phyloP scores from a whole-genome alignment of 1,284 basidiomycete species.

The Baeospora myosura region DNA sequence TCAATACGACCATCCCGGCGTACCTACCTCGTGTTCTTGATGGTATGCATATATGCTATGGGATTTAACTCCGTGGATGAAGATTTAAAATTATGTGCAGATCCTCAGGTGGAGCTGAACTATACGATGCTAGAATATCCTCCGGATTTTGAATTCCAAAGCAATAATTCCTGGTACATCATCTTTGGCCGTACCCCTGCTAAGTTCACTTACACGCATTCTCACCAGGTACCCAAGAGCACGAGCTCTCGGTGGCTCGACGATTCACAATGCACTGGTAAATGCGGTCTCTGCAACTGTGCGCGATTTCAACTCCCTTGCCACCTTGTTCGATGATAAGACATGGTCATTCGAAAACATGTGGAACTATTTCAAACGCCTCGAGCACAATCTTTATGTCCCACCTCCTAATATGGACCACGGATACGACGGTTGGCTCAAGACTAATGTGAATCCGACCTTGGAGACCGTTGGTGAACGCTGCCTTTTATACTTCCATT shows the following conservation, averaged over 20 bases:
- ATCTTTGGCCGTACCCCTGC: not conserved
- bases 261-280: slow-evolving; percentile 20
- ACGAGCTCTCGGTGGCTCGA: slow-evolving; percentile 17
- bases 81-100: no score
- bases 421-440: slow-evolving; percentile 20
- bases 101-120: slow-evolving; percentile 15
- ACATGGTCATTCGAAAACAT: slow-evolving; percentile 18
- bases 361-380: slow-evolving; percentile 16
- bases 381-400: slow-evolving; percentile 18
- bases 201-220: no score
- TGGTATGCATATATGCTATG: slow-evolving; percentile 7
- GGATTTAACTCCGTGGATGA: not conserved
- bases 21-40: slow-evolving; percentile 15
- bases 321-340: slow-evolving; percentile 14
- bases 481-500: not conserved
- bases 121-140: slow-evolving; percentile 18
- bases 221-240: slow-evolving; percentile 19
- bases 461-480: slow-evolving; percentile 5
- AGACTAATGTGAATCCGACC: slow-evolving; percentile 13
- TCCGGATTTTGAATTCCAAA: slow-evolving; percentile 13
- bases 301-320: slow-evolving; percentile 15
- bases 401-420: slow-evolving; percentile 14
- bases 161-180: slow-evolving; percentile 14
- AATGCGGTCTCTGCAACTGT: slow-evolving; percentile 16
- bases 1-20: slow-evolving; percentile 18